These are phyloP conservation scores for Stagonosporopsis rhizophila DNA, from an alignment of 2,329 filamentous ascomycete species.

Conservation along the genomic window DNA sequence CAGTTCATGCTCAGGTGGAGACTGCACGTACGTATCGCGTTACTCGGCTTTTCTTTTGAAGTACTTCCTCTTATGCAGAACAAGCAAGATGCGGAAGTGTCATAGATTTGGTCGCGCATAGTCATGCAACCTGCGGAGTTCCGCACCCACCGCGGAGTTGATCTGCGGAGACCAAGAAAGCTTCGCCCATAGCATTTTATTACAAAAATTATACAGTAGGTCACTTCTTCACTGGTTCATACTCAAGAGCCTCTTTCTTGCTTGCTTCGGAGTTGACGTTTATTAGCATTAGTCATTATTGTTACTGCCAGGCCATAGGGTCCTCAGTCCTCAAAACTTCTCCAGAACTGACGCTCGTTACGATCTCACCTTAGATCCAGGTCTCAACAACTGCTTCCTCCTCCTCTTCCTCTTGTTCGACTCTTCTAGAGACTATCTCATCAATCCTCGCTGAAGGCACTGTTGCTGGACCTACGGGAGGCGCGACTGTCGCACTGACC, in stretches of 20 bases:
- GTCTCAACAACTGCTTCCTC: background rate
- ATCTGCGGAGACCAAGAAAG: background rate
- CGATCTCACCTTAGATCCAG: background rate
- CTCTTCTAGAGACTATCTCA: background rate
- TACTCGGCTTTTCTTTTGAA: background rate
- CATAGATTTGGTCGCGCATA: background rate
- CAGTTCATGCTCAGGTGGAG: background rate
- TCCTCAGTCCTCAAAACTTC: background rate
- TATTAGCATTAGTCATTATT: conserved; percentile 4
- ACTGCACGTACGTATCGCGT: background rate
- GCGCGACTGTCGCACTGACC: background rate
- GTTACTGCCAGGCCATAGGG: background rate
- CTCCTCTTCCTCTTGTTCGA: background rate
- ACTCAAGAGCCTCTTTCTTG: background rate
- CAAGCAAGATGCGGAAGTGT: background rate
- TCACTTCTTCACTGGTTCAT: background rate
- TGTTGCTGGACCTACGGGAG: no score
- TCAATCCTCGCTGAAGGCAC: background rate
- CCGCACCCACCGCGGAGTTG: conserved; percentile 22
- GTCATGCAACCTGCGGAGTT: conserved; percentile 17
- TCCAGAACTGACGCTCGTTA: background rate
- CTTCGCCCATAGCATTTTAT: background rate
- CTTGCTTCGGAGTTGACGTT: background rate
- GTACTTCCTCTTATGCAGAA: background rate
- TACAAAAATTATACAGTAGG: background rate